A percentile compares a stretch with the other conserved stretches of the same genome.
These are phyloP conservation scores for Fusarium xylarioides DNA, from an alignment of 2,329 filamentous ascomycete species.

Conservation along the genomic window DNA sequence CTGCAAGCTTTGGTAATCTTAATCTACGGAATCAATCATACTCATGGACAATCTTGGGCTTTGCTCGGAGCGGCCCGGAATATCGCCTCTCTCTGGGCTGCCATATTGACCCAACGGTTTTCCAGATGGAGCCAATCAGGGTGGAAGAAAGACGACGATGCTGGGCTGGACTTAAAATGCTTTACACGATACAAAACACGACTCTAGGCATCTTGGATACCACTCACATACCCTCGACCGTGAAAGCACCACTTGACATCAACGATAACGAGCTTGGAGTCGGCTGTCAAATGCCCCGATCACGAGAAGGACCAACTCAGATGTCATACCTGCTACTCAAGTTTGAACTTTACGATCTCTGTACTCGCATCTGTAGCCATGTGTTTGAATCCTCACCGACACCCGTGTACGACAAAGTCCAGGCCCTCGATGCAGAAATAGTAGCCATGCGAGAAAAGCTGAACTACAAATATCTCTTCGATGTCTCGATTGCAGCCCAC, in stretches of 20 bases:
- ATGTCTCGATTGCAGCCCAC: neutral
- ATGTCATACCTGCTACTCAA: neutral
- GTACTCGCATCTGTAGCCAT: neutral
- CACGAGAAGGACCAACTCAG: neutral
- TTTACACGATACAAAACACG: slow-evolving; percentile 29
- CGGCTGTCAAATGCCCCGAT: neutral
- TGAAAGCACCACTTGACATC: neutral
- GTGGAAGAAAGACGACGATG: slow-evolving; percentile 23
- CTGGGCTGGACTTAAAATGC: slow-evolving; percentile 27
- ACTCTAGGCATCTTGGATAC: slow-evolving; percentile 17
- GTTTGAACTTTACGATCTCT: neutral
- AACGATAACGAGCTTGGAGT: neutral
- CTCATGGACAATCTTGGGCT: slow-evolving; percentile 28
- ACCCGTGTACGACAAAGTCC: neutral
- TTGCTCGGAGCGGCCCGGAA: slow-evolving; percentile 15
- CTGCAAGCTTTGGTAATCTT: slow-evolving; percentile 13
- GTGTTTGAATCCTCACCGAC: neutral
- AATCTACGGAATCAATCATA: slow-evolving; percentile 29
- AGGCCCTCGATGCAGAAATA: neutral
- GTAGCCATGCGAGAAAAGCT: neutral
- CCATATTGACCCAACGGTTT: slow-evolving; percentile 14
- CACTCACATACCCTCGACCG: neutral
- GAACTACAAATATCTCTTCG: neutral
- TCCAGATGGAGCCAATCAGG: slow-evolving; percentile 6
- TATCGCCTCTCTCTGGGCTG: slow-evolving; percentile 21